Evolutionary conservation across 768 basidiomycete species (phyloP), one percentile per base, ranked within the genome.

Genomic region (Boletus eberwhitei): DNA sequence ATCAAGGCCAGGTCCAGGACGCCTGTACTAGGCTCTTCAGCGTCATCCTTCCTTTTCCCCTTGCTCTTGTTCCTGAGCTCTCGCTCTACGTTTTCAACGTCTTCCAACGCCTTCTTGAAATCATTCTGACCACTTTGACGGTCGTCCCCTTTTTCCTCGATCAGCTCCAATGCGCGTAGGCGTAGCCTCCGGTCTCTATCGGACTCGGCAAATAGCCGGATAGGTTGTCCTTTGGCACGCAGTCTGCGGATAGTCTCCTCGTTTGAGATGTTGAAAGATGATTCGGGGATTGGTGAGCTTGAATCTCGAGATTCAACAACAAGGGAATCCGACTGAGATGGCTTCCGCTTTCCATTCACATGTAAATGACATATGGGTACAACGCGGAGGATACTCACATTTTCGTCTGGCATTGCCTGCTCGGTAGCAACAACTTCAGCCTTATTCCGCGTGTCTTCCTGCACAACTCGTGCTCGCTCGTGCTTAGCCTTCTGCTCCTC

Each of bases 121-220:
- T 98, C 97, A 65, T 98, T 98, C 69, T 93, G 91, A 1, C 93
- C 92, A 24, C 86, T 88, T 48, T 84, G 84, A 34, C 84, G 79
- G 53, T 91, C 87, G 54, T 84, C 81, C 4, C 86, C 90, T 50
- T 87, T 88, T 73, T 94, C 92, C 66, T 99, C 97, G 52, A 98
- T 90, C 36, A 99, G 83, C 68, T 99, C 97, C 16, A 99, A 76
- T 1, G 97, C 96, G 48, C 97, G 84, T 14, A 99, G 74, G 14
- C 97, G 85, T 14, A 98, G 73, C 32, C 94, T 78, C 11, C 97
- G 81, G 26, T 98, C 97, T 74, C 94, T 93, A 75, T 99, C 97
- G 0, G 87, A 85, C 70, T 99, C 97, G 32, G 87, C 97, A 65
- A 99, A 99, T 9, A 99, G 75, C 29, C 93, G 84, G 57, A 98